Percentiles rank a stretch among this genome's conserved stretches.
phyloP scores from a whole-genome alignment of 345 rosid genomes.

The Angophora floribunda region DNA sequence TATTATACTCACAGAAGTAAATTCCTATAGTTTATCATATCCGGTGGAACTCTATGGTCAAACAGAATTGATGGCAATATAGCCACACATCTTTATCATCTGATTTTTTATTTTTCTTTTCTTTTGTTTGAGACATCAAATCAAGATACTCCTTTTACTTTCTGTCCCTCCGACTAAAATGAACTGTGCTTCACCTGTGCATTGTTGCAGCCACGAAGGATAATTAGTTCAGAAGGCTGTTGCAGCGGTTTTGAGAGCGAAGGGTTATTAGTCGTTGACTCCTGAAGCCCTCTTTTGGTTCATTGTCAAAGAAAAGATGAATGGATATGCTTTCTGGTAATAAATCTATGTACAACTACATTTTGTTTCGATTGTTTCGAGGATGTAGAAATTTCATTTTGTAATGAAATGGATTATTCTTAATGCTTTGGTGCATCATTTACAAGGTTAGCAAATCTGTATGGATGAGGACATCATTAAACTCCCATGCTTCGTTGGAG shows the following conservation, averaged over 20 bases:
- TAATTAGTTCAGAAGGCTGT: not conserved
- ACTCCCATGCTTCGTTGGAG: not conserved
- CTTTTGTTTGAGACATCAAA: not conserved
- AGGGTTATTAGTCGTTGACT: not conserved
- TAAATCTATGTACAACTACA: not conserved
- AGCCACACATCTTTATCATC: too few relatives aligned
- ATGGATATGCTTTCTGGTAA: not conserved
- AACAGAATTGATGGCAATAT: too few relatives aligned
- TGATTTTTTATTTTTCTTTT: accelerated
- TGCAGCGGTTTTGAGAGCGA: not conserved
- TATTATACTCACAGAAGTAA: not conserved
- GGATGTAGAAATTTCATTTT: not conserved
- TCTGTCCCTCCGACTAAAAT: not conserved
- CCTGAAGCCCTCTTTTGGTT: not conserved
- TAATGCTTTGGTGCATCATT: not conserved
- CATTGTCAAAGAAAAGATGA: not conserved
- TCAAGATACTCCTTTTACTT: not conserved
- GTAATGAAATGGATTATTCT: not conserved
- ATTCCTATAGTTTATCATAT: not conserved
- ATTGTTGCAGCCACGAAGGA: not conserved
- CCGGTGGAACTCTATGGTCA: not conserved
- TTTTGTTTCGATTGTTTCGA: not conserved
- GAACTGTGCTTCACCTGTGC: not conserved
- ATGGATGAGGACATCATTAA: not conserved
- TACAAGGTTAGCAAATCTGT: not conserved